Base-by-base conservation (phyloP, 495 filamentous ascomycete species). In the Talaromyces proteolyticus region DNA sequence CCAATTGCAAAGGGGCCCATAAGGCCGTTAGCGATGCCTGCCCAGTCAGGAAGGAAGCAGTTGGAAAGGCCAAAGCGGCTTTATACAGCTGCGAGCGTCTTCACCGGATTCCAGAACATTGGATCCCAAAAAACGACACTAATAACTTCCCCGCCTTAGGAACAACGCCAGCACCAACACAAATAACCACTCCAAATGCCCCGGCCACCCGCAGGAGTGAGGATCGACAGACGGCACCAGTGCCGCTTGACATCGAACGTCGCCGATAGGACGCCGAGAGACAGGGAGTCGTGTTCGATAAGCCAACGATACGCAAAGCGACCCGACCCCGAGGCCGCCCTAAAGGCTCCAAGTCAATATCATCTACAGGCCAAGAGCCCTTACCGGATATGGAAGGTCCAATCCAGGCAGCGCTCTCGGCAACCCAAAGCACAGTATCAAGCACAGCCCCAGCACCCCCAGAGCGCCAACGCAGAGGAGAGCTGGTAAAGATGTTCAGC, bases 41-140 rank as follows among this genome's bases (percentile, higher is more conserved):
- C 24, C 18, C 24, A 21, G 53, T 52, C 16, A 47, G 46, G 43
- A 38, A 21, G 1, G 17, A 21, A 16, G 53, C 53, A 2, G 40
- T 48, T 25, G 26, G 39, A 12, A 23, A 52, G 24, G 53, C 49
- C 23, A 48, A 52, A 25, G 44, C 47, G 39, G 49, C 49, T 17
- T 6, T 29, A 5, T 12, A 29, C 6, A 5, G 26, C 26, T 29
- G 26, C 26, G 26, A 29, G 12, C 6, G 6, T 12, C 12, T 29
- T 29, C 26, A 29, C 26, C 26, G 26, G 6, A 12, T 29, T 5
- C 26, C 26, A 6, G 26, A 29, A 12, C 26, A 29, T 29, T 12
- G 5, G 6, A 29, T 5, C 6, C 26, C 26, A 12, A 29, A 29
- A 12, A 5, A 29, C n/a, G n/a, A n/a, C n/a, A n/a, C n/a, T n/a